Base-by-base conservation (phyloP, 805 yeast genomes). In the Yarrowia hollandica region DNA sequence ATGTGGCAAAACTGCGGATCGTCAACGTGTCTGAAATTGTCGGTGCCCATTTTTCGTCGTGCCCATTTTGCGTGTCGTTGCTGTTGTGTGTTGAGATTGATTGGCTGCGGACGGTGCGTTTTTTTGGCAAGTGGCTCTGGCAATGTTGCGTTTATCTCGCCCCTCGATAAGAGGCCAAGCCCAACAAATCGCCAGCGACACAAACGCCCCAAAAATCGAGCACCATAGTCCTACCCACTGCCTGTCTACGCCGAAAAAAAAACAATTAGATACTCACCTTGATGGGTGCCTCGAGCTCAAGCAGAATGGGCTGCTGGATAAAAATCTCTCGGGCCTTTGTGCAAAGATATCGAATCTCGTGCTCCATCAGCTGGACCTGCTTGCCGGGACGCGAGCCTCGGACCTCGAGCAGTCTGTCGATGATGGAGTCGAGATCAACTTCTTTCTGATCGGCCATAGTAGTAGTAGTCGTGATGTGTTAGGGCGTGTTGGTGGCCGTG, bases 301-400 rank as follows among this genome's bases (percentile, higher is more conserved):
- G 79, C 66, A 92, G 78, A 66, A 94, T 94, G 57, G 99, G 99
- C 76, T 92, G 99, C 74, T 90, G 96, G 72, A 92, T 94, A 75
- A 92, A 92, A 69, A 92, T 94, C 72, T 95, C 97, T 75, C 99
- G 85, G 28, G 99, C 98, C 75, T 91, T 92, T 64, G 97, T 90
- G 79, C 99, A 92, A 63, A 92, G 84, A 75, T 82, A 92, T 70
- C 96, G 85, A 73, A 92, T 94, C 77, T 94, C 98, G 72, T 82
- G 88, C 76, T 92, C 99, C 68, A 86, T 89, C 62, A 92, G 79
- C 65, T 90, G 90, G 46, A 92, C 99, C 72, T 90, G 97, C 73
- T 90, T 91, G 35, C 99, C 99, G 16, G 99, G 99, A 74, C 97
- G 85, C 62, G 97, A 90, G 64, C 98, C 99, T 75, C 99, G 85